Percentiles rank a stretch among this genome's conserved stretches.
Conservation (phyloP, 768 basidiomycete genomes). For the Suillus subalutaceus region DNA sequence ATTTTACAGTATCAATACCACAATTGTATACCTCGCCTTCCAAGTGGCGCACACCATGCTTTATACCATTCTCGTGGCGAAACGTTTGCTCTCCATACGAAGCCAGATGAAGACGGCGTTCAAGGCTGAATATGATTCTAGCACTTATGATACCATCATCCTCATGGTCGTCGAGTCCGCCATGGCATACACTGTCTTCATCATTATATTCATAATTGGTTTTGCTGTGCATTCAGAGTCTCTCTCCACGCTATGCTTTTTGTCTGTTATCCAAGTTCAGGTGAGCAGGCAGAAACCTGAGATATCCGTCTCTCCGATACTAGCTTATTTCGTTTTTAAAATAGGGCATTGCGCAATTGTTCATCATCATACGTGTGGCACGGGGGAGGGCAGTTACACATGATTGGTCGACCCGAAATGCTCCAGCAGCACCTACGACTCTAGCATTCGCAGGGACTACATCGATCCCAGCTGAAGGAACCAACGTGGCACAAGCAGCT, state of each 20-base stretch:
- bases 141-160: not conserved
- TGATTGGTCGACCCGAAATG: not conserved
- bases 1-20: not conserved
- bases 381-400: not conserved
- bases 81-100: not conserved
- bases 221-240: not conserved
- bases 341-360: not conserved
- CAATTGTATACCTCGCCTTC: not conserved
- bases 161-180: conserved; percentile 1
- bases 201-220: not conserved
- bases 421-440: not conserved
- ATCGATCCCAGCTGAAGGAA: not conserved
- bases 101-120: not conserved
- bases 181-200: not conserved
- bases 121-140: not conserved
- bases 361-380: not conserved
- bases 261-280: not conserved
- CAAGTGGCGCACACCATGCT: not conserved
- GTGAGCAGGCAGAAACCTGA: not conserved
- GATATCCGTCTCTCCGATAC: not conserved
- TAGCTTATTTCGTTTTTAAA: not conserved
- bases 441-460: not conserved
- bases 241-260: not conserved
- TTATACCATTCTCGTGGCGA: not conserved
- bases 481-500: not conserved